phyloP scores from a whole-genome alignment of 2,329 filamentous ascomycete genomes.

The Cladosporium sp. region DNA sequence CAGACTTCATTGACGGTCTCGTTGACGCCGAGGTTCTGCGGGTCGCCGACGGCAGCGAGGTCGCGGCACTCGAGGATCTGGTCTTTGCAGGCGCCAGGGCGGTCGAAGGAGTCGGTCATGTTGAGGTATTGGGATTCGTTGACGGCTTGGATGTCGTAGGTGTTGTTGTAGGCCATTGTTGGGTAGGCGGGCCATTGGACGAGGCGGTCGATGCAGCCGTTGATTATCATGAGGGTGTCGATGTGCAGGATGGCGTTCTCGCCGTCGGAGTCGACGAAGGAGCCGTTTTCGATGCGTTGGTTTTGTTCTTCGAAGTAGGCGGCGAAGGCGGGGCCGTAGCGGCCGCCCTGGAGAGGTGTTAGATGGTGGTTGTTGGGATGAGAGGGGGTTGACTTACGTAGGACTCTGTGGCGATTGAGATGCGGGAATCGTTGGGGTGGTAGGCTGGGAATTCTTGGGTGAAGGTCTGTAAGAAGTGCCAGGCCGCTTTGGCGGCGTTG shows the following conservation, averaged over 20 bases:
- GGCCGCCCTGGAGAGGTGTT: constrained; percentile 43
- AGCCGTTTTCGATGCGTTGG: constrained; percentile 48
- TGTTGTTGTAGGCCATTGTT: constrained; percentile 56
- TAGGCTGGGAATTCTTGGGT: constrained; percentile 65
- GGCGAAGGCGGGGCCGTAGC: constrained; percentile 66
- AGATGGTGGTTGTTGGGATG: constrained; percentile 33
- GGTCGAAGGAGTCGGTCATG: constrained; percentile 47
- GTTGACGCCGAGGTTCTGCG: constrained; percentile 47
- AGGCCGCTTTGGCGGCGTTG: constrained; percentile 56
- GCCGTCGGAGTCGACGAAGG: constrained; percentile 34
- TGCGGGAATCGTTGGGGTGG: constrained; percentile 57
- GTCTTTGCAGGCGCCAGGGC: constrained; percentile 54
- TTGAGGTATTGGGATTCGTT: constrained; percentile 49
- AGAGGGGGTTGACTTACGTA: constrained; percentile 56
- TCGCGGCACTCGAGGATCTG: constrained; percentile 54
- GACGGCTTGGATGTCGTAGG: constrained; percentile 55
- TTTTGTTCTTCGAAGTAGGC: constrained; percentile 61
- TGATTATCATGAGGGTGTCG: constrained; percentile 53
- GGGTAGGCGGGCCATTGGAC: constrained; percentile 47
- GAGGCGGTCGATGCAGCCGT: constrained; percentile 56
- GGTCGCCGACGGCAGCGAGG: constrained; percentile 50
- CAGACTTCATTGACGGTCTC: constrained; percentile 45
- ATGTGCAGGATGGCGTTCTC: constrained; percentile 40
- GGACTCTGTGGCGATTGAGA: constrained; percentile 52
- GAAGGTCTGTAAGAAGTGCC: constrained; percentile 63